Evolutionary conservation across 1,139 yeast genomes (phyloP).

Genomic region (Lodderomyces theae): DNA sequence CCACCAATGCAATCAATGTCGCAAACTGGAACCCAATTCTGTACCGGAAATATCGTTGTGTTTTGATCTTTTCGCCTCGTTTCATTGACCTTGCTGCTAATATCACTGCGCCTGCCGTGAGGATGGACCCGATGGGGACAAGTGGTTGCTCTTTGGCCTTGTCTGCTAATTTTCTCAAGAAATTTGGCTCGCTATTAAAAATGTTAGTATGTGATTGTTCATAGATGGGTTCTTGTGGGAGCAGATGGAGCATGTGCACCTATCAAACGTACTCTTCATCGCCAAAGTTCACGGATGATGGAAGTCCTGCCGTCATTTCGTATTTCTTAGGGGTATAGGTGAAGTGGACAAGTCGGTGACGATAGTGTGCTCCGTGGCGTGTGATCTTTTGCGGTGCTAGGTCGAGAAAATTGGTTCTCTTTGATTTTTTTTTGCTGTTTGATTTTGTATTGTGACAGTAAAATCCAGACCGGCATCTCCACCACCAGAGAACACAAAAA

Average conservation of each 20-base stretch:
- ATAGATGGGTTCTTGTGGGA: too few relatives aligned
- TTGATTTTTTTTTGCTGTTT: neutral
- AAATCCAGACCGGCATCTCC: too few relatives aligned
- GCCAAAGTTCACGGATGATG: conserved; percentile 24
- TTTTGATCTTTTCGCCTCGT: conserved; percentile 67
- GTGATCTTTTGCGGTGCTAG: too few relatives aligned
- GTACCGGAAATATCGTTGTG: conserved; percentile 86
- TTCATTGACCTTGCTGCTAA: conserved; percentile 77
- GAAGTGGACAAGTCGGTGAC: neutral
- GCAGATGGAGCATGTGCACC: too few relatives aligned
- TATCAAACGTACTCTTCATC: conserved; percentile 24
- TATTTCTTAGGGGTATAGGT: neutral
- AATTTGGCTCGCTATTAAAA: conserved; percentile 33
- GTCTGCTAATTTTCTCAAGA: conserved; percentile 29
- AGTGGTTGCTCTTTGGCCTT: conserved; percentile 69
- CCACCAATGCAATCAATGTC: conserved; percentile 76
- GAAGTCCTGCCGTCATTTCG: conserved; percentile 19
- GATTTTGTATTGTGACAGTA: conserved; percentile 1
- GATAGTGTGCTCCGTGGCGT: too few relatives aligned
- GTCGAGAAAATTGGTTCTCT: neutral
- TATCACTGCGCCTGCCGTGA: conserved; percentile 77
- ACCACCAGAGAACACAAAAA: too few relatives aligned
- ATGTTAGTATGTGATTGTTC: too few relatives aligned
- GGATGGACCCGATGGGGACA: conserved; percentile 76
- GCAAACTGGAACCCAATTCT: conserved; percentile 85